Conservation (phyloP, 805 yeast species). For the Ogataea zsoltii region DNA sequence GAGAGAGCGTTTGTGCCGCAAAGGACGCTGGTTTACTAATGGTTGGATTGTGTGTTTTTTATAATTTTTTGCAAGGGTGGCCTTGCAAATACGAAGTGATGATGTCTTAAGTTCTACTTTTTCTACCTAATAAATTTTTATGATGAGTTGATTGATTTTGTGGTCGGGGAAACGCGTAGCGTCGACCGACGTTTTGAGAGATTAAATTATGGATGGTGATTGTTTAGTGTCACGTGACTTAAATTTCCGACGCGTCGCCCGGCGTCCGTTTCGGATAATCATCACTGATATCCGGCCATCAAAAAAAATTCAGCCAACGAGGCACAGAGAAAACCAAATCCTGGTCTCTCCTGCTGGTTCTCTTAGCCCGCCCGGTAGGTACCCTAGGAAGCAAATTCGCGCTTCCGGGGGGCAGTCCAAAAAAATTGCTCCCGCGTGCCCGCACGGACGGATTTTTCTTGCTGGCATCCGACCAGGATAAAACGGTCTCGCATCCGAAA, state of each 20-base stretch:
- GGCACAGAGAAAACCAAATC: slow-evolving; percentile 1
- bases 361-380: too few relatives aligned
- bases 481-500: slow-evolving; percentile 11
- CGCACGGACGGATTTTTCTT: neutral
- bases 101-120: neutral
- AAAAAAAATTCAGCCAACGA: slow-evolving; percentile 1
- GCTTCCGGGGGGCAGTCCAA: too few relatives aligned
- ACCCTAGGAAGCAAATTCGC: neutral
- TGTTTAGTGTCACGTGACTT: too few relatives aligned
- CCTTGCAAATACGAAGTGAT: slow-evolving; percentile 1
- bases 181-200: too few relatives aligned
- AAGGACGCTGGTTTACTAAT: neutral
- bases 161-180: too few relatives aligned
- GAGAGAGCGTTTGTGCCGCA: neutral
- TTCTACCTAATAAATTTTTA: neutral
- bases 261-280: slow-evolving; percentile 1
- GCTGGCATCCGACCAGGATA: slow-evolving; percentile 3
- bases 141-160: neutral
- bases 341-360: neutral
- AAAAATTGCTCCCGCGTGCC: too few relatives aligned
- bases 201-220: too few relatives aligned
- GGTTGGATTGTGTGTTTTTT: neutral
- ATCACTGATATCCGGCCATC: slow-evolving; percentile 4
- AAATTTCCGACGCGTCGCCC: neutral
- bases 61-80: slow-evolving; percentile 13